Conservation (phyloP, 345 rosid genomes). For the Pseudoturritis turrita region DNA sequence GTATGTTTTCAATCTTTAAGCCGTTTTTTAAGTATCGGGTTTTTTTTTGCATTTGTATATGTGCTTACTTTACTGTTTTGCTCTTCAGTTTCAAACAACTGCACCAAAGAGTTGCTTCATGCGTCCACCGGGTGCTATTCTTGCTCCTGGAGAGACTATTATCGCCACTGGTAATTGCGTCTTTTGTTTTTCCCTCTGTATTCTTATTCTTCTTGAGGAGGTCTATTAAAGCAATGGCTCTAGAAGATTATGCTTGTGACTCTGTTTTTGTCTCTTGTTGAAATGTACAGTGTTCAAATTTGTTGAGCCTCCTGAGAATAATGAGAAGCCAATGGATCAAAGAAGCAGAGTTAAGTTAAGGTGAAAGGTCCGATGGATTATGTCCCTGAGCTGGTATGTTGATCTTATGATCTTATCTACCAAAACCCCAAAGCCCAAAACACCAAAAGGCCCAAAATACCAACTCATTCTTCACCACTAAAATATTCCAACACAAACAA, state of each 20-base stretch:
- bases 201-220: neutral
- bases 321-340: conserved; percentile 88
- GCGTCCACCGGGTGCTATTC: conserved; percentile 98
- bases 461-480: conserved; percentile 21
- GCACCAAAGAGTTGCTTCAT: conserved; percentile 99
- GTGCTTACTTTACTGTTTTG: neutral
- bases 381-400: conserved; percentile 93
- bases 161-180: conserved; percentile 72
- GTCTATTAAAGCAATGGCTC: neutral
- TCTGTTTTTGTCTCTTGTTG: neutral
- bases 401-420: neutral
- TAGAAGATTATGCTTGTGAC: neutral
- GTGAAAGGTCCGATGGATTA: conserved; percentile 83
- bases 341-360: conserved; percentile 90
- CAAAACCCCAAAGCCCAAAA: neutral
- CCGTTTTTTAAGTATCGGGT: too few species aligned
- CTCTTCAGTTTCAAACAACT: conserved; percentile 88
- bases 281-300: conserved; percentile 74
- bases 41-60: neutral
- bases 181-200: neutral
- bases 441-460: neutral
- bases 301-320: conserved; percentile 91
- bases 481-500: neutral
- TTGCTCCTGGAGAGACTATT: conserved; percentile 85
- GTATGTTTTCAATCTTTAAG: conserved; percentile 32